phyloP scores from a whole-genome alignment of 768 basidiomycete species.

The Leccinum sublutescens region DNA sequence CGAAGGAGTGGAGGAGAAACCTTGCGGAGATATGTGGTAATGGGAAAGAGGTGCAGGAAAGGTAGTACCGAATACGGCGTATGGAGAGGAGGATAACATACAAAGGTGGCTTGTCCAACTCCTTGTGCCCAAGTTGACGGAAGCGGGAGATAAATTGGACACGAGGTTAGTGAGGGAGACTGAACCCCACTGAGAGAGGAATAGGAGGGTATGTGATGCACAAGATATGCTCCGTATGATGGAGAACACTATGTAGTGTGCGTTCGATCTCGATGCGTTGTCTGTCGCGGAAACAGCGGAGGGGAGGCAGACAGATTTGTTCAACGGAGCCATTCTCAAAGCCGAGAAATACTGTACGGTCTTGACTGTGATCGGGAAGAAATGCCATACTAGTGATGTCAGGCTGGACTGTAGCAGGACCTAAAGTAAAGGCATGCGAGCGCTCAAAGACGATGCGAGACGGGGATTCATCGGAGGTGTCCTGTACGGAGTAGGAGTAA shows the following conservation, averaged over 20 bases:
- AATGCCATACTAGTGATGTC: constrained; percentile 59
- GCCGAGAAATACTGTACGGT: constrained; percentile 50
- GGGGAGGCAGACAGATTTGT: constrained; percentile 38
- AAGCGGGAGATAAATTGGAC: constrained; percentile 19
- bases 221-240: constrained; percentile 55
- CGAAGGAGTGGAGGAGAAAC: constrained; percentile 46
- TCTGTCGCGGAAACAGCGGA: constrained; percentile 1
- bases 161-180: constrained; percentile 39
- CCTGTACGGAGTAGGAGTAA: constrained; percentile 54
- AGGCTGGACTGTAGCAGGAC: constrained; percentile 29
- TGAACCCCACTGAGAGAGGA: constrained; percentile 56
- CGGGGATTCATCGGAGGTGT: constrained; percentile 26
- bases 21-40: constrained; percentile 48
- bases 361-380: constrained; percentile 42
- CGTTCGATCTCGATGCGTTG: constrained; percentile 23
- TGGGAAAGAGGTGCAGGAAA: constrained; percentile 54
- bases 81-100: constrained; percentile 49
- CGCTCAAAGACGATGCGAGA: constrained; percentile 52
- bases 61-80: constrained; percentile 68
- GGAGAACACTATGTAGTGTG: constrained; percentile 12
- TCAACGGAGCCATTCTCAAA: constrained; percentile 61
- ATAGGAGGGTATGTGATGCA: constrained; percentile 45
- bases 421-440: constrained; percentile 37
- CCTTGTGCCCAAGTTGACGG: constrained; percentile 47
- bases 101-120: constrained; percentile 67